Percentiles rank a stretch among this genome's conserved stretches.
phyloP scores from a whole-genome alignment of 441 rosid species.

The Jatropha multifida region DNA sequence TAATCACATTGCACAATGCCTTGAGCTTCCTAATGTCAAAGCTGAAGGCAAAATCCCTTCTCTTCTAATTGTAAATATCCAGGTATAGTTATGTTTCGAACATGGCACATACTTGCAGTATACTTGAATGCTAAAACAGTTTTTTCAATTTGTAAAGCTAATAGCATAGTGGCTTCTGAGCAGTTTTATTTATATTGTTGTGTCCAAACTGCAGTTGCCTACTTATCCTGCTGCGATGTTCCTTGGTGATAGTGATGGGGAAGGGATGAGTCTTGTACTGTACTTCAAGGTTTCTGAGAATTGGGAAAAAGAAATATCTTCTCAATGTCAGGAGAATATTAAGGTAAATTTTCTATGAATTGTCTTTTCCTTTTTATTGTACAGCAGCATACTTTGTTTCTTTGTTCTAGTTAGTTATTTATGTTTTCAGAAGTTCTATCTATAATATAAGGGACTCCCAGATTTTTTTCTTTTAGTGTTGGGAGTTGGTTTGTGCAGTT shows the following conservation, averaged over 20 bases:
- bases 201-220: constrained; percentile 60
- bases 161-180: neutral
- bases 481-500: neutral
- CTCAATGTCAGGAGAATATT: constrained; percentile 62
- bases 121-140: neutral
- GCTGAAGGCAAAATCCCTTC: constrained; percentile 63
- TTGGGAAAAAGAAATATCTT: constrained; percentile 56
- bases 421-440: no score
- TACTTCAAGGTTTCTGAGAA: constrained; percentile 72
- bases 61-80: constrained; percentile 85
- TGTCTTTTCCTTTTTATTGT: neutral
- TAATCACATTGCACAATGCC: constrained; percentile 83
- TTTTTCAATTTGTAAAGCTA: neutral
- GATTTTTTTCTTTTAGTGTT: neutral
- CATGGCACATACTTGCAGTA: neutral
- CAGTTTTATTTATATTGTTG: constrained; percentile 12
- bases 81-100: constrained; percentile 40
- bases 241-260: constrained; percentile 82
- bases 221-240: constrained; percentile 92
- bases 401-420: no score
- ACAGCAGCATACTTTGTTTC: neutral
- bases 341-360: constrained; percentile 40
- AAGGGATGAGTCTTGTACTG: constrained; percentile 91
- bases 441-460: no score
- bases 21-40: constrained; percentile 76